Evolutionary conservation across 2,329 filamentous ascomycete species (phyloP).

Genomic region (Cercospora sojina): DNA sequence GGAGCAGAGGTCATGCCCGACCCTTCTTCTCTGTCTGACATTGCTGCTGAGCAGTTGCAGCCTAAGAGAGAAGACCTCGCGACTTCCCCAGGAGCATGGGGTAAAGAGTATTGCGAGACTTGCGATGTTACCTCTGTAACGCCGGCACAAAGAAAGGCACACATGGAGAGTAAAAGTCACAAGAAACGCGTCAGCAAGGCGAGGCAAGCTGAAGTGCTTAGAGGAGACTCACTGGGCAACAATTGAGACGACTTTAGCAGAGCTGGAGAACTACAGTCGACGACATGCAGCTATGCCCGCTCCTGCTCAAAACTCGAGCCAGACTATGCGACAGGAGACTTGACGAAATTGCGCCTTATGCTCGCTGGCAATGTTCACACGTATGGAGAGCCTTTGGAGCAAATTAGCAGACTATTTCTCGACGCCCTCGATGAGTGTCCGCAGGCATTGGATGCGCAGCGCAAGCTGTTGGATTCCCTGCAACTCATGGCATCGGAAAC

Average conservation of each 20-base stretch:
- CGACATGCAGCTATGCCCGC: not conserved
- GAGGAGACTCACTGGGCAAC: not conserved
- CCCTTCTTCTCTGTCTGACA: slow-evolving; percentile 55
- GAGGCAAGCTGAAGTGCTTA: not conserved
- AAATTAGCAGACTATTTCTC: too few species aligned
- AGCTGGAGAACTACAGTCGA: not conserved
- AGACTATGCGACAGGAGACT: too few species aligned
- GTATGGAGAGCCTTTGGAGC: too few species aligned
- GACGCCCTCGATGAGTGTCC: slow-evolving; percentile 21
- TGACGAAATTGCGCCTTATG: too few species aligned
- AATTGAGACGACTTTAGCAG: not conserved
- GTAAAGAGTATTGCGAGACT: slow-evolving; percentile 64
- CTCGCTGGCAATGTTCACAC: too few species aligned
- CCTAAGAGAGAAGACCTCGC: slow-evolving; percentile 54
- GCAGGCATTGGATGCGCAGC: slow-evolving; percentile 8
- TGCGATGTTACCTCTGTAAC: slow-evolving; percentile 62
- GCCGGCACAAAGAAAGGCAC: slow-evolving; percentile 58
- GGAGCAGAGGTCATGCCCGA: slow-evolving; percentile 53
- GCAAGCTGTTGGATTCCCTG: slow-evolving; percentile 17
- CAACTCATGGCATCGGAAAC: not conserved
- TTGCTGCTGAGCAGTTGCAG: slow-evolving; percentile 58
- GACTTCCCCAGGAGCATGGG: slow-evolving; percentile 47
- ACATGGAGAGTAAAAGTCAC: slow-evolving; percentile 58
- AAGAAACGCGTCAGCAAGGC: slow-evolving; percentile 32
- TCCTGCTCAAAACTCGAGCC: not conserved